Evolutionary conservation across 1,139 yeast genomes (phyloP).

Genomic region (Entelexis sorbosivorans): DNA sequence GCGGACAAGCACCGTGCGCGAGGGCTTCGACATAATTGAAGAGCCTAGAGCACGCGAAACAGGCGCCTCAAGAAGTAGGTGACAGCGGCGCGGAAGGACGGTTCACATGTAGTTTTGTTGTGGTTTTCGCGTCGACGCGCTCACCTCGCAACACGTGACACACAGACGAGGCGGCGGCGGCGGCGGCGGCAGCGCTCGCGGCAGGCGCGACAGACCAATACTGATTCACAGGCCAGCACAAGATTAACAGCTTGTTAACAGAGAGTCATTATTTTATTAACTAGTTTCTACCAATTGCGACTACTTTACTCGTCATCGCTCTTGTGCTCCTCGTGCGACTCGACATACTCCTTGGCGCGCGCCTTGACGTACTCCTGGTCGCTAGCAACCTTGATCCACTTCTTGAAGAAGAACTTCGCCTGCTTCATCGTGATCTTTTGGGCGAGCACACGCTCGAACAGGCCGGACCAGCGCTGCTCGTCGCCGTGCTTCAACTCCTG

Average conservation of each 20-base stretch:
- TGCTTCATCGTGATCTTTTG: constrained; percentile 76
- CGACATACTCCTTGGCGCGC: constrained; percentile 71
- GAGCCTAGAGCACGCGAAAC: not conserved
- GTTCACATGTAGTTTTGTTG: not conserved
- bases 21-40: constrained; percentile 29
- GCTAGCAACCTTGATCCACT: constrained; percentile 79
- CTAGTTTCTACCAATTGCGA: too few species aligned
- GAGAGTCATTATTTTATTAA: too few species aligned
- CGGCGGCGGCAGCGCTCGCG: too few species aligned
- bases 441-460: constrained; percentile 66
- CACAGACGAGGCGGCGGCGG: too few species aligned
- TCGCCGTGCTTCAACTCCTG: constrained; percentile 61
- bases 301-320: not conserved
- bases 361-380: constrained; percentile 77
- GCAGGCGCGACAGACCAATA: too few species aligned
- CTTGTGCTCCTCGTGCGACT: constrained; percentile 10
- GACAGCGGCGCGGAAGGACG: not conserved
- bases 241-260: too few species aligned
- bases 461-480: constrained; percentile 53
- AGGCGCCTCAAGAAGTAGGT: not conserved
- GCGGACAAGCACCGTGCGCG: constrained; percentile 67
- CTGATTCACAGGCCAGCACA: too few species aligned
- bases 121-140: not conserved
- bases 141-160: not conserved
- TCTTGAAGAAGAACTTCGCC: constrained; percentile 88